Evolutionary conservation across 2,329 filamentous ascomycete genomes (phyloP), one percentile per base, ranked within the genome.

Genomic region (Claviceps cyperi): DNA sequence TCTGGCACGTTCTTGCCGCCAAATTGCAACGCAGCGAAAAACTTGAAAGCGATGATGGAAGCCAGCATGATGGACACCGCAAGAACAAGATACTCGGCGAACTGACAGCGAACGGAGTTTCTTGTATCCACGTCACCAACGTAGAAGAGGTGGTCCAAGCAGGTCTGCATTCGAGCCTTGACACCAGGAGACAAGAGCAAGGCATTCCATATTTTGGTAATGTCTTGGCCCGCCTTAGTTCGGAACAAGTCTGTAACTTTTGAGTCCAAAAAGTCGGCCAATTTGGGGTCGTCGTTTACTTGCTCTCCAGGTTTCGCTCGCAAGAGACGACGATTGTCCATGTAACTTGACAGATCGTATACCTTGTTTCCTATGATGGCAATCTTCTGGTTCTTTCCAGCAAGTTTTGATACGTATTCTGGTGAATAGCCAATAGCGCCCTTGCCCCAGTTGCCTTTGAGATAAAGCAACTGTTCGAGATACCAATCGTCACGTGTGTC

Each of bases 1-100:
- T 98, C 92, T 0, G 92, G 94, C 38, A 91, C 71, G 55, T 86
- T 96, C 71, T 94, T 95, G 58, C 77, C 81, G 43, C 87, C 84
- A 60, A 98, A 98, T 62, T 98, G 92, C 52, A 98, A 75, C 7
- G 92, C 92, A 35, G 94, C 94, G 57, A 97, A 76, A 72, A 98
- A 98, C 66, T 98, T 98, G 80, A 97, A 94, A 17, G 77, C 80
- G 58, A 98, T 91, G 54, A 98, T 83, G 44, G 76, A 75, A 58
- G 83, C 84, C 43, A 98, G 73, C 51, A 96, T 58, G 56, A 88
- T 75, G 0, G 91, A 90, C 48, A 98, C 82, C 3, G 84, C 85
- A 37, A 98, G 76, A 19, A 97, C 76, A 56, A 98, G 80, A 66
- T 97, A 98, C 52, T 83, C 83, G 24, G 92, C 81, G 62, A 98